Conservation (phyloP, 352 stramenopile genomes). For the Globisporangium uncinulatum region DNA sequence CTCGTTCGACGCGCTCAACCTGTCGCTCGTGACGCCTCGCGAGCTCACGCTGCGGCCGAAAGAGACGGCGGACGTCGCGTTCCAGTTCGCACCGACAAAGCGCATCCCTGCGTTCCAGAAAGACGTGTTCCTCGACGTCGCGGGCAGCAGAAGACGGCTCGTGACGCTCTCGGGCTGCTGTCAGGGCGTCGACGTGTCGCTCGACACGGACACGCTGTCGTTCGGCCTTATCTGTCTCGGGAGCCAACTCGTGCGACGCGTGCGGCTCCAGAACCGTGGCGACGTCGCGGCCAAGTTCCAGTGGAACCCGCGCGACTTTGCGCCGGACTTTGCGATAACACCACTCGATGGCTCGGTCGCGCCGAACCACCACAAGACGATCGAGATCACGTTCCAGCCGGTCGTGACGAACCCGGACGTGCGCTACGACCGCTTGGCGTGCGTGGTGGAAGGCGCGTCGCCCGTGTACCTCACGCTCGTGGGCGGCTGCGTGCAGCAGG, state of each 20-base stretch:
- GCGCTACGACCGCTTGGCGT: constrained; percentile 75
- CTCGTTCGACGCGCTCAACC: constrained; percentile 35
- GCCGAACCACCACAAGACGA: constrained; percentile 79
- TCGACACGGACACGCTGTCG: constrained; percentile 86
- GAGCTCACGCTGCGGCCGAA: constrained; percentile 69
- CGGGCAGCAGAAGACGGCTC: constrained; percentile 68
- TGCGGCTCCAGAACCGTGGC: constrained; percentile 88
- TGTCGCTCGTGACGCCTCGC: constrained; percentile 61
- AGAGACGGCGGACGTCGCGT: constrained; percentile 70
- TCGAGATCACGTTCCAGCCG: constrained; percentile 91
- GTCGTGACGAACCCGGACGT: constrained; percentile 76
- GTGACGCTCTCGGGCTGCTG: constrained; percentile 79
- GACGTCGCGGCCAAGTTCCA: constrained; percentile 87
- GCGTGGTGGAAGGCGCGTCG: constrained; percentile 51
- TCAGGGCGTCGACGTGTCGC: constrained; percentile 86
- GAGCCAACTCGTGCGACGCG: constrained; percentile 74
- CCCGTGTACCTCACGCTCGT: constrained; percentile 71
- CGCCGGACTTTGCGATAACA: constrained; percentile 74
- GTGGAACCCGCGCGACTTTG: constrained; percentile 77
- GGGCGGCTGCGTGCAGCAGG: constrained; percentile 84
- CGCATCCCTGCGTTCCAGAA: constrained; percentile 61
- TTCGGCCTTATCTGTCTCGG: constrained; percentile 90
- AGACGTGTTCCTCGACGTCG: constrained; percentile 54
- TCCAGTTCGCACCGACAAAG: constrained; percentile 66
- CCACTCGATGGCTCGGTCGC: constrained; percentile 78